A percentile compares a stretch with the other conserved stretches of the same genome.
These are phyloP conservation scores for Kondoa malvinella DNA, from an alignment of 768 basidiomycete genomes.

Conservation along the genomic window DNA sequence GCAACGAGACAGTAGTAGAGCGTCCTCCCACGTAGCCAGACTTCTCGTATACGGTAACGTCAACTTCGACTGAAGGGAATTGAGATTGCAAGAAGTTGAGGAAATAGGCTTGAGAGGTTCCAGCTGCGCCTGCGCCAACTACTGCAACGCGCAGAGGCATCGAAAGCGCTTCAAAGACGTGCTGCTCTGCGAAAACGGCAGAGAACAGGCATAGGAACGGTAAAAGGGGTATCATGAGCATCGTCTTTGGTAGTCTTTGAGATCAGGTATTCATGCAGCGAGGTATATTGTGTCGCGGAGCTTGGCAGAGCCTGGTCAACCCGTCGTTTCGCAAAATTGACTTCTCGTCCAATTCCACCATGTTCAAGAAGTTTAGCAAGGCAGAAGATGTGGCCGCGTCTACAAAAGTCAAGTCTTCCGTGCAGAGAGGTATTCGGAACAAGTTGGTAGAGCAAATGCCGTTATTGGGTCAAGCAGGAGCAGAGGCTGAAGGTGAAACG, in stretches of 20 bases:
- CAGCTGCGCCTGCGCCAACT: constrained; percentile 77
- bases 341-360: background rate
- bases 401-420: constrained; percentile 80
- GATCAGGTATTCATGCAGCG: background rate
- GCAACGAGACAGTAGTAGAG: constrained; percentile 14
- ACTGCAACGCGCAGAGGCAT: constrained; percentile 47
- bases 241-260: background rate
- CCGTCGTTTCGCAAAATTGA: background rate
- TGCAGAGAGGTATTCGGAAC: constrained; percentile 72
- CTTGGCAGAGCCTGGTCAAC: no score
- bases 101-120: constrained; percentile 47
- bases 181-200: background rate
- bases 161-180: background rate
- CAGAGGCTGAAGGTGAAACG: constrained; percentile 18
- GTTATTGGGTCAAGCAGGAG: constrained; percentile 28
- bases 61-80: constrained; percentile 45
- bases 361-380: constrained; percentile 34
- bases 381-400: constrained; percentile 68
- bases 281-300: no score
- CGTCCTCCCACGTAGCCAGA: constrained; percentile 7
- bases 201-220: background rate
- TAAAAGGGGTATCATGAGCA: background rate
- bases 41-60: constrained; percentile 71
- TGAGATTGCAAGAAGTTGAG: constrained; percentile 40
- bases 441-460: constrained; percentile 60